Evolutionary conservation across 768 basidiomycete genomes (phyloP), one percentile per base, ranked within the genome.

Genomic region (Asterophora parasitica): DNA sequence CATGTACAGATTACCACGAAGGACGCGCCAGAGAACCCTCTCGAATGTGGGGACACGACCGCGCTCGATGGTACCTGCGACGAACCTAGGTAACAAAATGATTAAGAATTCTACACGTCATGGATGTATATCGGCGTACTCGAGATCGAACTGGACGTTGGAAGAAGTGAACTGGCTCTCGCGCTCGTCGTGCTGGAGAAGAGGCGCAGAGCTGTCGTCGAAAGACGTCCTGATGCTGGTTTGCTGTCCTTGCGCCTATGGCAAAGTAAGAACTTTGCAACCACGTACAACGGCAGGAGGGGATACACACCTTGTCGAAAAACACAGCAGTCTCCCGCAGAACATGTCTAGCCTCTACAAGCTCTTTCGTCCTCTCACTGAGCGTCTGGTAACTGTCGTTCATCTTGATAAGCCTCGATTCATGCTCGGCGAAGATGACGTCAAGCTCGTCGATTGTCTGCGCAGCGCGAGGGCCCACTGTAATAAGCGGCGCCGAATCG

Each of bases 1-100:
- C 95, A 99, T 98, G 73, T 95, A 99, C 16, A 99, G 75, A 64
- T 99, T 98, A 42, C 96, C 96, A 50, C 96, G 85, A 15, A 98
- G 78, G 28, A 98, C 91, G 57, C 96, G 90, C 96, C 96, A 99
- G 41, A 98, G 80, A 15, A 99, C 90, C 13, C 96, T 87, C 68
- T 99, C 96, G 45, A 99, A 97, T 4, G 92, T 94, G 1, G 89
- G 81, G 60, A 98, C 76, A 48, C 94, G 85, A 7, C 85, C 72
- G 38, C 96, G 89, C 59, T 98, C 94, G 54, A 98, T 92, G 0
- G 95, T 97, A 20, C 96, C 96, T 3, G 96, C 85, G 17, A 99
- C 88, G 58, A 99, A 99, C 58, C 90, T 92, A 12, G 9, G n/a
- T 19, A 3, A 50, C 10, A 26, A 28, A 17, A 16, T 46, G 20